Conservation (phyloP, 345 rosid genomes). For the Eucalyptus sideroxylon region DNA sequence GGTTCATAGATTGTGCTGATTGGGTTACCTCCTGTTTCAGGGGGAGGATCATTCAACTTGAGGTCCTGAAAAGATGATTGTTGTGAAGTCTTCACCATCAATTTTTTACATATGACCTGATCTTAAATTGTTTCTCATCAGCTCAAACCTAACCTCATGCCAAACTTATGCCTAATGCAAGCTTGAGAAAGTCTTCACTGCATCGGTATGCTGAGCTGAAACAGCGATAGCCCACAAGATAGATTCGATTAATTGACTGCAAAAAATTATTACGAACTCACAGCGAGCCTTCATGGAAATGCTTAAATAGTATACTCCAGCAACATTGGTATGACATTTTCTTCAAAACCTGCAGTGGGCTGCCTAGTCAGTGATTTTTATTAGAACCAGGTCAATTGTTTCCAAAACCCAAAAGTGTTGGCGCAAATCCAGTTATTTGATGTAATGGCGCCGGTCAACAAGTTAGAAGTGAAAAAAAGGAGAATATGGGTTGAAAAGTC, state of each 20-base stretch:
- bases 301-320: not conserved
- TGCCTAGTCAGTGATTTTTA: not conserved
- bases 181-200: not conserved
- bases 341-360: not conserved
- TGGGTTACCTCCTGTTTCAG: not conserved
- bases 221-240: not conserved
- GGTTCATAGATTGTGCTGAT: not conserved
- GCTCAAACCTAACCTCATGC: not conserved
- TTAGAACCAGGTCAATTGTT: not conserved
- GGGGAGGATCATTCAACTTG: not conserved
- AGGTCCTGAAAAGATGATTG: not conserved
- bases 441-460: not conserved
- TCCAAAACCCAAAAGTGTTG: not conserved
- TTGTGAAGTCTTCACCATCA: not conserved
- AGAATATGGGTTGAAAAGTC: too few relatives aligned
- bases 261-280: not conserved
- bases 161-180: not conserved
- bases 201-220: not conserved
- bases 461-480: too few relatives aligned
- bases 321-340: not conserved
- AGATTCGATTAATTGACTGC: not conserved
- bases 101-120: not conserved
- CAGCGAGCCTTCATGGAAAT: not conserved
- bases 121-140: not conserved
- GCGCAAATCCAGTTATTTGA: not conserved